Evolutionary conservation across 257 asterid species (phyloP).

Genomic region (Orobanche coerulescens): DNA sequence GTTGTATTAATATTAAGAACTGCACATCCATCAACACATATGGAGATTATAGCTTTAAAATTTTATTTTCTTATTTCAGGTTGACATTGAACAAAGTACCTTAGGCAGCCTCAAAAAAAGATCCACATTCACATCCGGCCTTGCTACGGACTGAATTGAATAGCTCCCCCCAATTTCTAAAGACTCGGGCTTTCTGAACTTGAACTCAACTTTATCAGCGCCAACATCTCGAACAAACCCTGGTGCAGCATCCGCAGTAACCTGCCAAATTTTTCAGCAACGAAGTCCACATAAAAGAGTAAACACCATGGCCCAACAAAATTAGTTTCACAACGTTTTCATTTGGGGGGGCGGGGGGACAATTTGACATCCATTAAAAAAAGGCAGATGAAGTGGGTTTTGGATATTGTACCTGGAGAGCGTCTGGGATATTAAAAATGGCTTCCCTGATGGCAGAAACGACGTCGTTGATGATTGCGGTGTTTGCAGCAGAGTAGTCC

Average conservation of each 20-base stretch:
- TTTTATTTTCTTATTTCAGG: neutral
- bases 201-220: conserved; percentile 85
- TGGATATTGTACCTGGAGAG: conserved; percentile 38
- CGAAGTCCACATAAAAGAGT: neutral
- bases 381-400: neutral
- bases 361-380: neutral
- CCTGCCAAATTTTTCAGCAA: conserved; percentile 40
- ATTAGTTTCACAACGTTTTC: neutral
- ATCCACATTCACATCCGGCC: conserved; percentile 72
- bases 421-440: conserved; percentile 50
- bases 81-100: conserved; percentile 34
- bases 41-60: neutral
- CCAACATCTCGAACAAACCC: conserved; percentile 75
- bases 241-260: conserved; percentile 61
- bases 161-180: conserved; percentile 82
- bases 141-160: conserved; percentile 54
- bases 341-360: neutral
- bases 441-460: conserved; percentile 52
- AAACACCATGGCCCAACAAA: conserved; percentile 11
- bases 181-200: conserved; percentile 59
- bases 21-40: neutral
- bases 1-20: no score
- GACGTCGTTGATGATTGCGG: conserved; percentile 40
- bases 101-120: conserved; percentile 74
- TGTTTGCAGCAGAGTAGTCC: conserved; percentile 50